Evolutionary conservation across 2,329 filamentous ascomycete genomes (phyloP).

Genomic region (Zymoseptoria crescenta): DNA sequence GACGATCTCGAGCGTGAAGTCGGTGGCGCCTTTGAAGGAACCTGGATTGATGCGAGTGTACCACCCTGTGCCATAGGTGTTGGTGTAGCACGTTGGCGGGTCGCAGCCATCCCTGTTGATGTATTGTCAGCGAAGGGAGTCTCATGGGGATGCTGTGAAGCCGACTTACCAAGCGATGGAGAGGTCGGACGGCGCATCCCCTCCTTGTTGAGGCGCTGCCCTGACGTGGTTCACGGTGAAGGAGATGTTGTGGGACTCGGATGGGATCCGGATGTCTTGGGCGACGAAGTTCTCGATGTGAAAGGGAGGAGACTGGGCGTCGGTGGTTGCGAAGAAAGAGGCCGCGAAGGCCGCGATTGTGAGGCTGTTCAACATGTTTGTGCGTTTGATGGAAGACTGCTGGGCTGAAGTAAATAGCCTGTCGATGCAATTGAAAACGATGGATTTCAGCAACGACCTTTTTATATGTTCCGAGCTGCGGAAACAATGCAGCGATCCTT

Average conservation of each 20-base stretch:
- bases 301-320: conserved; percentile 8
- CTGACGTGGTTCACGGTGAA: conserved; percentile 19
- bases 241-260: conserved; percentile 9
- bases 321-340: background rate
- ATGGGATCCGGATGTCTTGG: conserved; percentile 8
- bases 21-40: background rate
- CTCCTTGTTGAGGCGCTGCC: conserved; percentile 17
- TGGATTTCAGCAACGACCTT: background rate
- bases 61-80: background rate
- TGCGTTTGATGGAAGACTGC: too few species aligned
- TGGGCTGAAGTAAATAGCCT: background rate
- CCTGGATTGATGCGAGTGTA: conserved; percentile 5
- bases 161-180: conserved; percentile 14
- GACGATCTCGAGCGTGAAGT: conserved; percentile 5
- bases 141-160: too few species aligned
- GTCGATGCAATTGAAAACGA: background rate
- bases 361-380: background rate
- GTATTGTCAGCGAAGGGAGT: too few species aligned
- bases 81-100: background rate
- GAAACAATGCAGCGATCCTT: background rate
- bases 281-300: conserved; percentile 9
- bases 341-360: background rate
- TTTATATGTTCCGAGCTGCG: background rate
- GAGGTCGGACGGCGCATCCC: conserved; percentile 5
- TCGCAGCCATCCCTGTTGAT: background rate